Evolutionary conservation across 2,329 filamentous ascomycete species (phyloP).

Genomic region (Xylaria digitata): DNA sequence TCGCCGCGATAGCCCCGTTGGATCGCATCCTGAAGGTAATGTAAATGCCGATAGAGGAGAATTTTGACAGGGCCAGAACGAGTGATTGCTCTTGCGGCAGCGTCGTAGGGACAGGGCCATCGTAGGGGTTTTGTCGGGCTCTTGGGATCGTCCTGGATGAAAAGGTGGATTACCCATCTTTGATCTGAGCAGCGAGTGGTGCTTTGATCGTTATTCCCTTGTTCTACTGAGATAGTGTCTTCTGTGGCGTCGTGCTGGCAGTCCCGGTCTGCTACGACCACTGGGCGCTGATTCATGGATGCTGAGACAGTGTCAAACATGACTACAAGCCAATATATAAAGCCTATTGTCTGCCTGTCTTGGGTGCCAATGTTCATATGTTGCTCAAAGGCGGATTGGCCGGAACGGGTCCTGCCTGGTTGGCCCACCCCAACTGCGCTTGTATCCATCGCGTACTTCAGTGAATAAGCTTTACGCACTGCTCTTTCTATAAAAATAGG

Average conservation of each 20-base stretch:
- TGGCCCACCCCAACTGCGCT: background rate
- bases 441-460: background rate
- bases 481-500: constrained; percentile 3
- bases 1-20: background rate
- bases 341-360: background rate
- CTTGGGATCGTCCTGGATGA: constrained; percentile 1
- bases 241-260: background rate
- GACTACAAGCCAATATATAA: background rate
- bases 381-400: background rate
- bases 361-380: background rate
- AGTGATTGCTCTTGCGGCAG: too few relatives aligned
- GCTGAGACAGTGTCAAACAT: constrained; percentile 8
- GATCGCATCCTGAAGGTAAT: constrained; percentile 3
- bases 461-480: background rate
- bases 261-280: too few relatives aligned
- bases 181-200: background rate
- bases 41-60: background rate
- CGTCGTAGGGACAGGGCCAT: constrained; percentile 1
- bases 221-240: background rate
- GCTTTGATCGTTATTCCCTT: background rate
- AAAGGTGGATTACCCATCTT: constrained; percentile 5
- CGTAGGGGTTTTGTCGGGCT: constrained; percentile 2
- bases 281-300: constrained; percentile 1
- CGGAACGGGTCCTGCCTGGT: background rate
- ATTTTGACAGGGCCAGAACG: constrained; percentile 4